Evolutionary conservation across 257 asterid species (phyloP).

Genomic region (Rauvolfia tetraphylla): DNA sequence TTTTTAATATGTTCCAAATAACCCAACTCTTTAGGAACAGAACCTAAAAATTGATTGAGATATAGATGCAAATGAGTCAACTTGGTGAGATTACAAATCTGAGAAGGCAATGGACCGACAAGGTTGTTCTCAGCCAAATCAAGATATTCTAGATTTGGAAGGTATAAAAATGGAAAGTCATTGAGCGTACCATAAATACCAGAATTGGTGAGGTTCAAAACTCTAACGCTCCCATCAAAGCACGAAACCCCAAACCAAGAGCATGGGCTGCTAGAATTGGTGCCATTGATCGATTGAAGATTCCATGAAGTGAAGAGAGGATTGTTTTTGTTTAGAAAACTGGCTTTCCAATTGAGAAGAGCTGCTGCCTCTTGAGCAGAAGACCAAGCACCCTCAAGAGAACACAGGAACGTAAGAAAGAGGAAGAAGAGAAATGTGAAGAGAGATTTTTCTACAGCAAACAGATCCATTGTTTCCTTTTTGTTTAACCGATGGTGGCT

Average conservation of each 20-base stretch:
- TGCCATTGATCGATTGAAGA: not conserved
- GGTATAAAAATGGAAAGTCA: conserved; percentile 24
- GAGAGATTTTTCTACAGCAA: not conserved
- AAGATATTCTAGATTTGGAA: conserved; percentile 22
- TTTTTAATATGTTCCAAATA: not conserved
- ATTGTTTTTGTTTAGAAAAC: conserved; percentile 8
- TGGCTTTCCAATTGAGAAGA: conserved; percentile 21
- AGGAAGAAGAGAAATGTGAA: not conserved
- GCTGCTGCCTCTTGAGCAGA: conserved; percentile 20
- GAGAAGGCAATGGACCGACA: conserved; percentile 14
- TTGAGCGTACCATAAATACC: conserved; percentile 15
- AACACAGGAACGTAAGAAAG: not conserved
- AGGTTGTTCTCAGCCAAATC: conserved; percentile 17
- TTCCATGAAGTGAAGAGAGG: conserved; percentile 20
- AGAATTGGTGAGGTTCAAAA: not conserved
- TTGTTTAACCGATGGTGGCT: not conserved
- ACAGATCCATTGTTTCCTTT: too few species aligned
- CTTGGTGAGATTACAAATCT: conserved; percentile 1
- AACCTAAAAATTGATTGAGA: conserved; percentile 11
- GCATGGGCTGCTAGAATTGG: conserved; percentile 12
- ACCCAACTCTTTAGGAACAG: conserved; percentile 19
- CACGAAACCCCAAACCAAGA: conserved; percentile 28
- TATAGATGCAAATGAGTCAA: not conserved
- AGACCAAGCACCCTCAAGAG: not conserved
- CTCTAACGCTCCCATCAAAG: not conserved